phyloP scores from a whole-genome alignment of 75 land plant species.

The Pinus albicaulis region DNA sequence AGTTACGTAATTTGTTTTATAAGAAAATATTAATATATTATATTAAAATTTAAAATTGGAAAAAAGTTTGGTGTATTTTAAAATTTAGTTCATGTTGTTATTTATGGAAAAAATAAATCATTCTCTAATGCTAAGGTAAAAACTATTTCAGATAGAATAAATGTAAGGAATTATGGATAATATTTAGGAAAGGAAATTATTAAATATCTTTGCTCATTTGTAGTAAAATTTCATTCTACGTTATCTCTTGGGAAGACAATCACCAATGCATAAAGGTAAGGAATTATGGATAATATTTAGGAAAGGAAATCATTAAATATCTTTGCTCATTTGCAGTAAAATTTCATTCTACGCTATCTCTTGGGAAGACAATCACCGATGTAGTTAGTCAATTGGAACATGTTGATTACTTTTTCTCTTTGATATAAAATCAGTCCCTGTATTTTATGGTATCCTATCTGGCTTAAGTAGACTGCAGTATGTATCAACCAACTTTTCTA shows the following conservation, averaged over 20 bases:
- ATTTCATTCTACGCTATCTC: constrained; percentile 83
- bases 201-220: constrained; percentile 18
- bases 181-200: background rate
- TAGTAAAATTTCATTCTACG: constrained; percentile 73
- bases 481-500: constrained; percentile 44
- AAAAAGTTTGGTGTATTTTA: no score
- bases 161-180: no score
- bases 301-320: background rate
- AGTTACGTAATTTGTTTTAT: no score
- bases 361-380: constrained; percentile 90
- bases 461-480: constrained; percentile 53
- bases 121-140: no score
- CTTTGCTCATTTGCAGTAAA: constrained; percentile 35
- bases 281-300: no score
- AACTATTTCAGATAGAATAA: no score
- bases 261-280: constrained; percentile 60
- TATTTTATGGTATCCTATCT: constrained; percentile 74
- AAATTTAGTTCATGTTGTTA: no score
- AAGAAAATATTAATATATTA: no score
- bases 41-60: no score
- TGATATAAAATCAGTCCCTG: constrained; percentile 19
- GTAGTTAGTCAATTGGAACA: constrained; percentile 68
- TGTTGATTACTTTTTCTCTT: background rate
- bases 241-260: constrained; percentile 77
- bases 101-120: no score